phyloP scores from a whole-genome alignment of 2,329 filamentous ascomycete species.

The Albifimbria verrucaria region DNA sequence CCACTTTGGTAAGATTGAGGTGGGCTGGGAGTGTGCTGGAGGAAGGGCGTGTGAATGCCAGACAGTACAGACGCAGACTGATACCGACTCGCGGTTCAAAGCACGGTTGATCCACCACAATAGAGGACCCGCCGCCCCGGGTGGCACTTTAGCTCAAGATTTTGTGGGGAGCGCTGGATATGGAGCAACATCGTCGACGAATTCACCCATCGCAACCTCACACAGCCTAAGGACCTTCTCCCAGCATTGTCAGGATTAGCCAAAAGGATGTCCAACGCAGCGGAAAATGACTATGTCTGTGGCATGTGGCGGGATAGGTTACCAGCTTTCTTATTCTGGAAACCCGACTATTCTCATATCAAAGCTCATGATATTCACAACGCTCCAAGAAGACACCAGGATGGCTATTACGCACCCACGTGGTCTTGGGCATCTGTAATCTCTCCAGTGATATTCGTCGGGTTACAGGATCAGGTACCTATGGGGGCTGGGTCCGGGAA shows the following conservation, averaged over 20 bases:
- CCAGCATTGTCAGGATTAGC: neutral
- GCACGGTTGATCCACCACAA: too few species aligned
- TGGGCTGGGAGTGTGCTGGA: neutral
- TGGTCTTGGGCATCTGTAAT: slow-evolving; percentile 4
- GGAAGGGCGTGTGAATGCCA: neutral
- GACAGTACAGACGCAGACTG: neutral
- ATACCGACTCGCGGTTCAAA: neutral
- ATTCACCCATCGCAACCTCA: neutral
- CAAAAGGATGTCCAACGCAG: neutral
- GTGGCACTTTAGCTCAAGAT: too few species aligned
- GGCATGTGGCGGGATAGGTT: neutral
- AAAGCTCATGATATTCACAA: neutral
- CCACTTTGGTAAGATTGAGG: neutral
- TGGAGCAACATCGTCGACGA: neutral
- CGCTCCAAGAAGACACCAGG: neutral
- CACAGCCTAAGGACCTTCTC: neutral
- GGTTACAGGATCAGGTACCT: neutral
- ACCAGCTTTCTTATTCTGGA: neutral
- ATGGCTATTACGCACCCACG: neutral
- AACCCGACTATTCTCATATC: neutral
- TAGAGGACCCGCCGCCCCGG: too few species aligned
- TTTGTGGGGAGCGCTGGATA: neutral
- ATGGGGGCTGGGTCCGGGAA: neutral
- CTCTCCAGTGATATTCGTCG: neutral
- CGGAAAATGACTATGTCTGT: neutral